These are phyloP conservation scores for Globisporangium carolinianum DNA, from an alignment of 352 stramenopile species.

Conservation along the genomic window DNA sequence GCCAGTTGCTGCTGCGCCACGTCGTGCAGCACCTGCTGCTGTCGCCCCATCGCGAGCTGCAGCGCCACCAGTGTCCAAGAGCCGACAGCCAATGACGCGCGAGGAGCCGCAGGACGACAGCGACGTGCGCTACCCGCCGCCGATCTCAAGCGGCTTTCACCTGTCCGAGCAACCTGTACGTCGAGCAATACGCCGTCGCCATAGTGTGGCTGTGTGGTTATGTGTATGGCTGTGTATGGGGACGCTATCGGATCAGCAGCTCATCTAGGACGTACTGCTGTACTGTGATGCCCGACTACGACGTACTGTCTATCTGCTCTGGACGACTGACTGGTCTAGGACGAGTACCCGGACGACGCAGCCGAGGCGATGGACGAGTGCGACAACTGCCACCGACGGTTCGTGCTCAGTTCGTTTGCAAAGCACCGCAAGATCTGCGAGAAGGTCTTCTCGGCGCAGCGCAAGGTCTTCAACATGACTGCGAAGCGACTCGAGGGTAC, in stretches of 20 bases:
- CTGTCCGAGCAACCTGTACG: conserved; percentile 27
- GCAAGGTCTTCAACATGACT: conserved; percentile 85
- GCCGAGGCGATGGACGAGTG: conserved; percentile 64
- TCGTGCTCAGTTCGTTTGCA: conserved; percentile 59
- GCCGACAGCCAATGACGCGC: conserved; percentile 17
- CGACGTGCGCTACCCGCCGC: conserved; percentile 20
- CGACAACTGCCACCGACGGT: conserved; percentile 74
- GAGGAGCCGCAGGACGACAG: conserved; percentile 21
- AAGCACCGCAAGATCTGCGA: conserved; percentile 85
- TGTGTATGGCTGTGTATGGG: too few relatives aligned
- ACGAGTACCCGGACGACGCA: conserved; percentile 47
- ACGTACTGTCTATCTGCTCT: too few relatives aligned
- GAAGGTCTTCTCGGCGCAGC: conserved; percentile 80
- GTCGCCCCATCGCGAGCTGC: conserved; percentile 2
- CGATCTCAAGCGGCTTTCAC: conserved; percentile 36
- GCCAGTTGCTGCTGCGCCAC: conserved; percentile 3
- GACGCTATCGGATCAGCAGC: too few relatives aligned
- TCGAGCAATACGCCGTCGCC: background rate
- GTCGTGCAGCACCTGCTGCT: conserved; percentile 4
- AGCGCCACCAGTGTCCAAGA: conserved; percentile 7
- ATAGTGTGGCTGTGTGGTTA: too few relatives aligned
- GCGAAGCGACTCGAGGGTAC: conserved; percentile 63
- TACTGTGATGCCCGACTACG: too few relatives aligned
- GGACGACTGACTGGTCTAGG: conserved; percentile 12
- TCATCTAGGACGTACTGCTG: too few relatives aligned